Evolutionary conservation across 371 early-diverging fungal species (phyloP).

Genomic region (Blastocladiella emersonii): DNA sequence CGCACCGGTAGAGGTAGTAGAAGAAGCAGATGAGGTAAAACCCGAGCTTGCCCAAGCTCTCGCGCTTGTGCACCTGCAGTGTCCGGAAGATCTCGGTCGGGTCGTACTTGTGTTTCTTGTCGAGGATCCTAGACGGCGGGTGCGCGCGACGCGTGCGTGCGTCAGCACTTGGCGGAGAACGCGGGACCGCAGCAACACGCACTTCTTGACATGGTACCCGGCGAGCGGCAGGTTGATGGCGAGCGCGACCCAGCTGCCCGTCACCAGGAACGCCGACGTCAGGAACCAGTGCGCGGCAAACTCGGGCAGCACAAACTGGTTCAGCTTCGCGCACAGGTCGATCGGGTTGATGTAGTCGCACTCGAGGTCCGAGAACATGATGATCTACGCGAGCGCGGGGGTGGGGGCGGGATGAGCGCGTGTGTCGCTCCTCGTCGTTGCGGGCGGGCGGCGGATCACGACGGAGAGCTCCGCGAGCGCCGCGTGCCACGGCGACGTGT

Average conservation of each 20-base stretch:
- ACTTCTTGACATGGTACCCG: conserved; percentile 74
- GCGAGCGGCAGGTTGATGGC: conserved; percentile 72
- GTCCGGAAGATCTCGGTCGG: conserved; percentile 95
- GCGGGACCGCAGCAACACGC: conserved; percentile 13
- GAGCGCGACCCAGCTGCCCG: conserved; percentile 75
- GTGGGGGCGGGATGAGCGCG: neutral
- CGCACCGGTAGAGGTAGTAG: conserved; percentile 63
- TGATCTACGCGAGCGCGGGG: too few relatives aligned
- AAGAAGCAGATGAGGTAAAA: conserved; percentile 90
- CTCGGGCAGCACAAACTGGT: conserved; percentile 93
- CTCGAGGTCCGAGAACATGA: conserved; percentile 85
- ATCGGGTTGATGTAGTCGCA: conserved; percentile 97
- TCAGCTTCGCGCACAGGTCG: conserved; percentile 88
- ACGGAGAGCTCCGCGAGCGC: too few relatives aligned
- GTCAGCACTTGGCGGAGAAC: neutral
- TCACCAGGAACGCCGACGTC: conserved; percentile 63
- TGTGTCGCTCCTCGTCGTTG: neutral
- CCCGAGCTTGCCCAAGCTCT: conserved; percentile 85
- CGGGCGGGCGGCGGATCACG: too few relatives aligned
- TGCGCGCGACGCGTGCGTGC: neutral
- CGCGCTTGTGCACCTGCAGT: conserved; percentile 72
- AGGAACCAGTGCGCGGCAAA: conserved; percentile 69
- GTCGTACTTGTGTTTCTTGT: conserved; percentile 78
- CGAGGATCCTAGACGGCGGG: conserved; percentile 50
- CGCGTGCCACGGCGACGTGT: too few relatives aligned